phyloP scores from a whole-genome alignment of 1,284 basidiomycete species.

The Heliocybe sulcata region DNA sequence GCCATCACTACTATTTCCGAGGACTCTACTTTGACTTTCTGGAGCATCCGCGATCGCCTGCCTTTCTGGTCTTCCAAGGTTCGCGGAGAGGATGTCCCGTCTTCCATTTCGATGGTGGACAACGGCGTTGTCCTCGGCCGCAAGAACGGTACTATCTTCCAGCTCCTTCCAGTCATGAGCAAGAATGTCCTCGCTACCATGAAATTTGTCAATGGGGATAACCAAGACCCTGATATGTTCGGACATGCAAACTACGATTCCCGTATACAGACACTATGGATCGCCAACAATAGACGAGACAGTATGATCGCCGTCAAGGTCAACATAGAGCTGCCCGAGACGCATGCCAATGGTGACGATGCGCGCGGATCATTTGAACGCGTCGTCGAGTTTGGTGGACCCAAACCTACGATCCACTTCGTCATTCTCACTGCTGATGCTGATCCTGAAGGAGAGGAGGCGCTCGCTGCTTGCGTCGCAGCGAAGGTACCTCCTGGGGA shows the following conservation, averaged over 20 bases:
- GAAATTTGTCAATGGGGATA: constrained; percentile 62
- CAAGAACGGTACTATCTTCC: constrained; percentile 74
- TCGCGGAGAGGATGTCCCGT: constrained; percentile 69
- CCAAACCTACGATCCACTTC: constrained; percentile 81
- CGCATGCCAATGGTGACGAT: constrained; percentile 48
- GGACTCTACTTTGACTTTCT: constrained; percentile 70
- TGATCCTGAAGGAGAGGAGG: constrained; percentile 72
- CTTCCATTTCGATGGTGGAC: constrained; percentile 74
- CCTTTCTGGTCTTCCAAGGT: constrained; percentile 70
- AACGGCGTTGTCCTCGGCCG: constrained; percentile 72
- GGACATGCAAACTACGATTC: constrained; percentile 78
- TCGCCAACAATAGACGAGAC: constrained; percentile 75
- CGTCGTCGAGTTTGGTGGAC: constrained; percentile 71
- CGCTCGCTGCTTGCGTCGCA: constrained; percentile 71
- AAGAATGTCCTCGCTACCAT: constrained; percentile 70
- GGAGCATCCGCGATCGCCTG: constrained; percentile 68
- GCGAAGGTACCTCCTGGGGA: constrained; percentile 71
- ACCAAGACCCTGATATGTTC: constrained; percentile 75
- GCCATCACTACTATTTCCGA: constrained; percentile 72
- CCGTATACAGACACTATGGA: constrained; percentile 75
- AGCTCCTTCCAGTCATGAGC: constrained; percentile 63
- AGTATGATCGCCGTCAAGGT: constrained; percentile 76
- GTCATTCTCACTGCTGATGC: constrained; percentile 75
- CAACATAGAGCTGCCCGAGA: constrained; percentile 52
- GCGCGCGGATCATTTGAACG: constrained; percentile 58